Evolutionary conservation across 2,329 filamentous ascomycete species (phyloP).

Genomic region (Ascochyta clinopodiicola): DNA sequence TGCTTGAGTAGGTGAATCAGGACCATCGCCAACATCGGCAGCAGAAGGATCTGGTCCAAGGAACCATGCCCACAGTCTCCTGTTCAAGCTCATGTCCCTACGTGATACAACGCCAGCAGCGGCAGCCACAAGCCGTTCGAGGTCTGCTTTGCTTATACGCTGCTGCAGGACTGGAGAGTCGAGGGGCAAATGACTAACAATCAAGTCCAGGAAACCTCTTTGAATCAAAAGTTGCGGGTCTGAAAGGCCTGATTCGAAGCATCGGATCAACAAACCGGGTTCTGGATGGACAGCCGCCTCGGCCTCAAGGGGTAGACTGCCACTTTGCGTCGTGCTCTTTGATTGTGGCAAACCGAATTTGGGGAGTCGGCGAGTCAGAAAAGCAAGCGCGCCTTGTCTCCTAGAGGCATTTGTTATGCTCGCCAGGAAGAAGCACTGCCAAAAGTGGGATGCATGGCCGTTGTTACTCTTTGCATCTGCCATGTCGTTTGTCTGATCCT

Average conservation of each 20-base stretch:
- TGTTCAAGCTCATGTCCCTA: slow-evolving; percentile 95
- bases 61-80: slow-evolving; percentile 95
- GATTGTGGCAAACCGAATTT: slow-evolving; percentile 60
- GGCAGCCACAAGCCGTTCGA: slow-evolving; percentile 81
- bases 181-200: slow-evolving; percentile 88
- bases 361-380: slow-evolving; percentile 79
- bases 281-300: slow-evolving; percentile 84
- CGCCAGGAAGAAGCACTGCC: slow-evolving; percentile 96
- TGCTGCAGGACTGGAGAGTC: slow-evolving; percentile 81
- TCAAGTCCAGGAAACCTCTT: slow-evolving; percentile 87
- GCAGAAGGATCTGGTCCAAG: slow-evolving; percentile 74
- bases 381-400: slow-evolving; percentile 85
- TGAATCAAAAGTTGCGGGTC: slow-evolving; percentile 93
- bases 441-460: slow-evolving; percentile 84
- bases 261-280: slow-evolving; percentile 86
- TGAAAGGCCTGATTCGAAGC: slow-evolving; percentile 85
- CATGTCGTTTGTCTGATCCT: slow-evolving; percentile 59
- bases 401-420: slow-evolving; percentile 88
- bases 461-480: slow-evolving; percentile 34
- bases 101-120: slow-evolving; percentile 87
- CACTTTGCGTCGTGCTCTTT: slow-evolving; percentile 10
- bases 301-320: slow-evolving; percentile 57
- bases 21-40: slow-evolving; percentile 42
- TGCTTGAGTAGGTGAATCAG: slow-evolving; percentile 53
- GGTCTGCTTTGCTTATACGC: slow-evolving; percentile 73